Evolutionary conservation across 1,284 basidiomycete species (phyloP), one percentile per base, ranked within the genome.

Genomic region (Paramarasmius palmivorus): DNA sequence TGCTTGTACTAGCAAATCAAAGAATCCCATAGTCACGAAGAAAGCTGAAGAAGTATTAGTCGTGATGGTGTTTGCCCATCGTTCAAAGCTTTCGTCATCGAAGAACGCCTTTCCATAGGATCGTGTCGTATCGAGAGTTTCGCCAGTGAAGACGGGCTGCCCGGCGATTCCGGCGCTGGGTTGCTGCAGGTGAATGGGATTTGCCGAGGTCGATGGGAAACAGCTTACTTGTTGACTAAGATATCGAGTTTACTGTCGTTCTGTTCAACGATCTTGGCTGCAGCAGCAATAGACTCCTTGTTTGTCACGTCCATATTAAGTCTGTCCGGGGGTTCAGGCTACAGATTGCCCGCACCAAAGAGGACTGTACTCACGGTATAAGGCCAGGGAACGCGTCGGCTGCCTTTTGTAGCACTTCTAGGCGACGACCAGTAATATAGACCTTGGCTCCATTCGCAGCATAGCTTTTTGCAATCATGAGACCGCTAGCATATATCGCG

Each of bases 381-480:
- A 41, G 34, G 14, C 35, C 55, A 15, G 23, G 5, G 9, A 36
- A 23, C 10, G 20, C 44, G 7, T 51, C 47, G 15, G 63, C 60
- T 19, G 59, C 63, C 46, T 65, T 57, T 23, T 62, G 52, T 17
- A 69, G 58, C 6, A 64, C 63, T 2, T 67, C 57, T 17, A 55
- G 51, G 17, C 66, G 59, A 41, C 67, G 53, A 6, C 66, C 64
- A 6, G 59, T 59, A 49, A 76, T 70, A 61, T 76, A 76, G 15
- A 75, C 73, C 34, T 66, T 70, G 8, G 73, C 75, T 2, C 74
- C 74, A 47, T 73, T 73, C 4, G 59, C 64, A 2, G 70, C 67
- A n/a, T 75, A 62, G 1, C 65, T 69, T 52, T 68, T 65, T 1
- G 73, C 68, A 29, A 73, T 71, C 69, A 71, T 71, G 9, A 73